Conservation (phyloP, 2,329 filamentous ascomycete species). For the Fusarium denticulatum region DNA sequence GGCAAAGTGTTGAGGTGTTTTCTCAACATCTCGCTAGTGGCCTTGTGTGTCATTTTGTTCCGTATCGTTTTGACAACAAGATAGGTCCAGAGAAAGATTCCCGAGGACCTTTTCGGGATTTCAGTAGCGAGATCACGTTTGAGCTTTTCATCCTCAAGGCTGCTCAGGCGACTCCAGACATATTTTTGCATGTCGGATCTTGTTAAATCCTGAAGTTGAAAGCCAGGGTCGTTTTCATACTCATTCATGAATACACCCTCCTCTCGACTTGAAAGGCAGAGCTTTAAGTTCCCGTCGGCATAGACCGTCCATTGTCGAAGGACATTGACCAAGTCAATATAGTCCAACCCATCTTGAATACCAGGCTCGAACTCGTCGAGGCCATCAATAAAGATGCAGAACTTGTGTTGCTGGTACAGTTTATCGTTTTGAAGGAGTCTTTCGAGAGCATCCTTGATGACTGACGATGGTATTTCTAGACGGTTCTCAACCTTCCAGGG, state of each 20-base stretch:
- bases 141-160: accelerated
- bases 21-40: not conserved
- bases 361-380: not conserved
- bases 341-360: not conserved
- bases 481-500: accelerated
- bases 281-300: accelerated
- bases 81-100: not conserved
- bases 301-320: not conserved
- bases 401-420: accelerated
- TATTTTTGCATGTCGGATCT: not conserved
- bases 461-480: accelerated
- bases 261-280: not conserved
- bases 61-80: not conserved
- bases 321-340: not conserved
- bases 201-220: not conserved
- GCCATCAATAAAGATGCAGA: not conserved
- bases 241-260: not conserved
- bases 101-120: not conserved
- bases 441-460: accelerated
- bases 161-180: accelerated
- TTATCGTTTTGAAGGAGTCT: accelerated
- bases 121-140: accelerated
- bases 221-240: accelerated
- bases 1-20: not conserved
- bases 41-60: not conserved